Conservation (phyloP, 2,329 filamentous ascomycete species). For the Thelonectria discophora region DNA sequence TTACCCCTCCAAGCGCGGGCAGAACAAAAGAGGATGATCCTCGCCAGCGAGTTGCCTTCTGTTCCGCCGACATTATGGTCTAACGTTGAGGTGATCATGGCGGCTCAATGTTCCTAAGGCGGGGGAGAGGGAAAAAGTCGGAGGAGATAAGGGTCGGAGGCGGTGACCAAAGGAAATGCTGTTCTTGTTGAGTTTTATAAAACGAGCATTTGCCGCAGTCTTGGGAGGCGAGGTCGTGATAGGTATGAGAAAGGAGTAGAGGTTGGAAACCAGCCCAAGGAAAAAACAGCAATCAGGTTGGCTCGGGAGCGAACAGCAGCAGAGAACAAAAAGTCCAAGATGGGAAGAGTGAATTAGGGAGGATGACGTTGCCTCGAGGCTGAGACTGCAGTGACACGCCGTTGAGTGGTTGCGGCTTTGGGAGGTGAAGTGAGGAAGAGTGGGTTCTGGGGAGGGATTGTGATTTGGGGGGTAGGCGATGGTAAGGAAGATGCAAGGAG, state of each 20-base stretch:
- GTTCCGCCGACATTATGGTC: conserved; percentile 33
- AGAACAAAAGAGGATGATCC: conserved; percentile 51
- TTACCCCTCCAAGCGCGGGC: conserved; percentile 53
- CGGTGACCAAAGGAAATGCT: conserved; percentile 3
- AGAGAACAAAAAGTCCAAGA: neutral
- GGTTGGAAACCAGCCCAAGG: neutral
- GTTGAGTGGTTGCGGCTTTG: neutral
- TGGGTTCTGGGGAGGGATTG: neutral
- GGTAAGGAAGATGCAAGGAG: neutral
- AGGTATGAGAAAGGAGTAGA: neutral
- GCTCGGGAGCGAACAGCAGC: neutral
- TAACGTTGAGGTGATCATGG: conserved; percentile 37
- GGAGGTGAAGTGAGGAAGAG: neutral
- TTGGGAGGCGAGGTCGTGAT: neutral
- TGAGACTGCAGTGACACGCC: neutral
- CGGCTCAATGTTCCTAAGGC: neutral
- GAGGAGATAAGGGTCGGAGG: neutral
- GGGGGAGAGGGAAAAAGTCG: neutral
- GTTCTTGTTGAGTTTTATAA: neutral
- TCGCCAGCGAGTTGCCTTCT: conserved; percentile 35
- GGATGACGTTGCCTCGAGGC: conserved; percentile 7
- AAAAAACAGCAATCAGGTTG: neutral
- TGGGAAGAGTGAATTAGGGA: neutral
- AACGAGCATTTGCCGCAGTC: conserved; percentile 7
- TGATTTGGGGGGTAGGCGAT: neutral